These are phyloP conservation scores for Moesziomyces antarcticus DNA, from an alignment of 1,284 basidiomycete genomes.

Conservation along the genomic window DNA sequence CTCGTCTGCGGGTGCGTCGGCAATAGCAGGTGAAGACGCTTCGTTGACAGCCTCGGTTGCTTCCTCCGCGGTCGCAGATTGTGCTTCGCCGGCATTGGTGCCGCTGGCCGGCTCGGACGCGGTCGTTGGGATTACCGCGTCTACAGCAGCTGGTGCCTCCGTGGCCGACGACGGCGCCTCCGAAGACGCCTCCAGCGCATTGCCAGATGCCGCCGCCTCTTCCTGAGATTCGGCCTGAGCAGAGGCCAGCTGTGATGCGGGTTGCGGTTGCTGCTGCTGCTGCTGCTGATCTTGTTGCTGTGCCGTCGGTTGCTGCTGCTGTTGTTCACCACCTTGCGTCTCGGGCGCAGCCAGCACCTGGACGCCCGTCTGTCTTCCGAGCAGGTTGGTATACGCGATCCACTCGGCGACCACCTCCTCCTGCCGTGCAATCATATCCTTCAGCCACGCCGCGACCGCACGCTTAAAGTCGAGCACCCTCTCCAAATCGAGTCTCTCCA, in stretches of 20 bases:
- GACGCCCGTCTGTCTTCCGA: slow-evolving; percentile 54
- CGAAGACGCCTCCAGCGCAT: too few relatives aligned
- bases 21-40: too few relatives aligned
- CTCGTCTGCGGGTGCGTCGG: too few relatives aligned
- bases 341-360: slow-evolving; percentile 13
- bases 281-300: slow-evolving; percentile 1
- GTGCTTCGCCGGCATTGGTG: too few relatives aligned
- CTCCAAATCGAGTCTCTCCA: slow-evolving; percentile 92
- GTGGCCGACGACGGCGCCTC: too few relatives aligned
- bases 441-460: slow-evolving; percentile 79
- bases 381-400: slow-evolving; percentile 49
- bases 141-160: too few relatives aligned
- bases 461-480: slow-evolving; percentile 88
- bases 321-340: not conserved
- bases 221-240: too few relatives aligned
- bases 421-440: slow-evolving; percentile 83
- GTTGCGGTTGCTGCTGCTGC: not conserved
- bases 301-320: not conserved
- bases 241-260: not conserved
- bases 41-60: too few relatives aligned
- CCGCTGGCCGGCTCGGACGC: too few relatives aligned
- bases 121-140: too few relatives aligned
- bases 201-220: too few relatives aligned
- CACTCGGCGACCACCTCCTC: slow-evolving; percentile 74
- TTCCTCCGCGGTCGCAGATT: too few relatives aligned